These are phyloP conservation scores for Trametes versicolor DNA, from an alignment of 1,284 basidiomycete genomes.

Conservation along the genomic window DNA sequence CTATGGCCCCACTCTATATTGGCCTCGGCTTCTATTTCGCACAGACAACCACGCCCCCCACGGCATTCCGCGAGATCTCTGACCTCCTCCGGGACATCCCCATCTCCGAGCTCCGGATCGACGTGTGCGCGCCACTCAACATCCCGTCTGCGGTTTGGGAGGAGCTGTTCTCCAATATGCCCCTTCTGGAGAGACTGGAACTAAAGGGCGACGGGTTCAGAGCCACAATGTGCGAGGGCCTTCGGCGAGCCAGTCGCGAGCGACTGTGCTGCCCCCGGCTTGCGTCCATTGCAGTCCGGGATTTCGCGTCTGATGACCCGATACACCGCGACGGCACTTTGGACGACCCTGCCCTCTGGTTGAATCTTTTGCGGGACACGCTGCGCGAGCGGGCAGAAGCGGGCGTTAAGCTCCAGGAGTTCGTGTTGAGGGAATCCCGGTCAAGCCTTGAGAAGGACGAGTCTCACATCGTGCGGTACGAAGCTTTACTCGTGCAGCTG, in stretches of 20 bases:
- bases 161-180: neutral
- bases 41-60: neutral
- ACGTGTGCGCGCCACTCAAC: neutral
- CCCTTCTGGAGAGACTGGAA: neutral
- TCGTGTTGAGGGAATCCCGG: neutral
- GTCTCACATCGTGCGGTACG: too few relatives aligned
- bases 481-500: too few relatives aligned
- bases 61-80: neutral
- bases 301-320: neutral
- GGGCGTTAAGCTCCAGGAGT: neutral
- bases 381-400: neutral
- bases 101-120: neutral
- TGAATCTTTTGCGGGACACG: neutral
- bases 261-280: neutral
- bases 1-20: neutral
- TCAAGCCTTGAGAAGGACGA: neutral
- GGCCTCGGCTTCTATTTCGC: neutral
- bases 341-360: neutral
- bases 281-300: neutral
- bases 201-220: neutral
- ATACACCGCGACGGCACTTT: neutral
- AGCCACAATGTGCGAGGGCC: neutral
- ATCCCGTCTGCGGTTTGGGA: neutral
- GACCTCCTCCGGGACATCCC: neutral
- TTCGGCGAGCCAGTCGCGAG: neutral